Conservation (phyloP, 2,329 filamentous ascomycete genomes). For the Neonectria neomacrospora region DNA sequence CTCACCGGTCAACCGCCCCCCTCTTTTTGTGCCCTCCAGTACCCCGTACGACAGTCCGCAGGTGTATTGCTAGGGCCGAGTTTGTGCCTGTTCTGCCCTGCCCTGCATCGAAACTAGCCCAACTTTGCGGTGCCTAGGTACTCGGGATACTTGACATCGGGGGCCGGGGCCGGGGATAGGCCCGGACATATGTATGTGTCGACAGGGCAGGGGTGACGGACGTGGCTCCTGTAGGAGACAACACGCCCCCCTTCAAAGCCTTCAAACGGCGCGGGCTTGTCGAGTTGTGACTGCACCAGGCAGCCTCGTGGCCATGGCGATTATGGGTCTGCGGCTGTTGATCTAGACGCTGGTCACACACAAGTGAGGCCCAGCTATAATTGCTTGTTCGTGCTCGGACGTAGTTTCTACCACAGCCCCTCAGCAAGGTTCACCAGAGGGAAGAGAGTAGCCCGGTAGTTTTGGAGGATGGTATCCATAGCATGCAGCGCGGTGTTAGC, state of each 20-base stretch:
- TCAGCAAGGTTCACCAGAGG: not conserved
- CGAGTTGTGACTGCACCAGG: not conserved
- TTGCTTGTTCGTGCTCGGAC: not conserved
- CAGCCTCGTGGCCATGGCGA: constrained; percentile 21
- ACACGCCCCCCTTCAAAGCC: constrained; percentile 30
- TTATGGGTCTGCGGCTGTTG: constrained; percentile 24
- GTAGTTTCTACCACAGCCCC: not conserved
- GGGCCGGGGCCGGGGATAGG: constrained; percentile 23
- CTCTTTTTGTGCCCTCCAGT: constrained; percentile 25
- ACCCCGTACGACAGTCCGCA: constrained; percentile 16
- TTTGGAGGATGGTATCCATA: not conserved
- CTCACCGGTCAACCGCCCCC: constrained; percentile 41
- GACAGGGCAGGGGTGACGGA: constrained; percentile 37
- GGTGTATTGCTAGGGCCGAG: not conserved
- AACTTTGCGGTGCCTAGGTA: constrained; percentile 18
- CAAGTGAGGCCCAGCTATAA: not conserved
- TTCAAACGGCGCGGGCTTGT: constrained; percentile 17
- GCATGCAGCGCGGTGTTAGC: constrained; percentile 7
- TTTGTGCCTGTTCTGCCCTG: constrained; percentile 17
- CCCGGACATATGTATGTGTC: constrained; percentile 9
- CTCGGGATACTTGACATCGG: constrained; percentile 24
- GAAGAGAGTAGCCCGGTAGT: not conserved
- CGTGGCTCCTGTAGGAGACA: constrained; percentile 41
- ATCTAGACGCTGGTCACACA: not conserved
- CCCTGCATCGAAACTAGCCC: constrained; percentile 21